Percentiles rank a stretch among this genome's conserved stretches.
Evolutionary conservation across 1,284 basidiomycete genomes (phyloP).

Genomic region (Melampsora abietis-canadensis): DNA sequence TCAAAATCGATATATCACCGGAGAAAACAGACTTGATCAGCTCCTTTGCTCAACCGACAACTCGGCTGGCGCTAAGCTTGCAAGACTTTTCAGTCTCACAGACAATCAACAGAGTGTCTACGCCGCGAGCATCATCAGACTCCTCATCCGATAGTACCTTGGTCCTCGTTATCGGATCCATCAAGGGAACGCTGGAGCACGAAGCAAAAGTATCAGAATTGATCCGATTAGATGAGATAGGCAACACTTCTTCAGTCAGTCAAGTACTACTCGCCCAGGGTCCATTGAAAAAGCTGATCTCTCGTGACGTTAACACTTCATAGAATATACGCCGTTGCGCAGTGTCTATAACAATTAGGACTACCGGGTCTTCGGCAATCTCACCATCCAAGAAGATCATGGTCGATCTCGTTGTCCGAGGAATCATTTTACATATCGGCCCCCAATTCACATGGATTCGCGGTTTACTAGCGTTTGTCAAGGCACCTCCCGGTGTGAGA

Average conservation of each 20-base stretch:
- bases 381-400: slow-evolving; percentile 10
- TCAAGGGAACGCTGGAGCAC: neutral
- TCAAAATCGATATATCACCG: neutral
- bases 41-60: neutral
- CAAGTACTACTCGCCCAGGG: neutral
- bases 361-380: slow-evolving; percentile 1
- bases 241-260: neutral
- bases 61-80: neutral
- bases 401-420: slow-evolving; percentile 64
- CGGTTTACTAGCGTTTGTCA: slow-evolving; percentile 67
- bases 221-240: neutral
- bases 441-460: slow-evolving; percentile 66
- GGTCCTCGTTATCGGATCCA: neutral
- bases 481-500: slow-evolving; percentile 80
- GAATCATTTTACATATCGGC: slow-evolving; percentile 65
- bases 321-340: slow-evolving; percentile 4
- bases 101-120: neutral
- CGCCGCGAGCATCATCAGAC: neutral
- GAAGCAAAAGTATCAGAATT: neutral
- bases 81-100: neutral
- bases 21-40: neutral
- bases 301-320: neutral
- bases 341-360: slow-evolving; percentile 2
- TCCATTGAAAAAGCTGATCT: neutral
- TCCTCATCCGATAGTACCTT: neutral